These are phyloP conservation scores for Mortierella alpina DNA, from an alignment of 192 early-diverging fungal species.

Conservation along the genomic window DNA sequence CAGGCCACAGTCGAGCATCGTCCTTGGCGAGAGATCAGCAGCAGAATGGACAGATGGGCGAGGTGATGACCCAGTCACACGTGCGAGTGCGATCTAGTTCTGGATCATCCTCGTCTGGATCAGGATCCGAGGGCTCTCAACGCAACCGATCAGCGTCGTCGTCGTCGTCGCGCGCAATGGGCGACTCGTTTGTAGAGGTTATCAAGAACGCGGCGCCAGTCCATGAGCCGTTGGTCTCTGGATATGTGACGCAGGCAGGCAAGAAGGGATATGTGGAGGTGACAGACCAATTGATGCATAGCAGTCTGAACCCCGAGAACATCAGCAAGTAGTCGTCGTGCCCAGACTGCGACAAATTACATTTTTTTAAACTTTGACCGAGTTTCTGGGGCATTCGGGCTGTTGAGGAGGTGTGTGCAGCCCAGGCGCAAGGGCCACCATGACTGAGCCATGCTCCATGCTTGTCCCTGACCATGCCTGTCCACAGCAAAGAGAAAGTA, in stretches of 20 bases:
- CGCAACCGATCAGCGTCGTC: not conserved
- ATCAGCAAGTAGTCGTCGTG: slow-evolving; percentile 2
- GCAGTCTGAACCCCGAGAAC: slow-evolving; percentile 37
- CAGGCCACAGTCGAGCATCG: slow-evolving; percentile 26
- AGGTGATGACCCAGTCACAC: slow-evolving; percentile 46
- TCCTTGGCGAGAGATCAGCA: slow-evolving; percentile 12
- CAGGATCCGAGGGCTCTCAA: slow-evolving; percentile 15
- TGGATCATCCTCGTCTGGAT: slow-evolving; percentile 20
- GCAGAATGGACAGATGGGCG: not conserved
- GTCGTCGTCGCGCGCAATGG: slow-evolving; percentile 13
- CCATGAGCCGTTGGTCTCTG: slow-evolving; percentile 31
- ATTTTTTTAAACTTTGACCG: not conserved
- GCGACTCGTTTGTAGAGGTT: slow-evolving; percentile 52
- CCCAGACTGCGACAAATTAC: not conserved
- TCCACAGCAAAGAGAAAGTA: not conserved
- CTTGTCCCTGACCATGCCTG: too few relatives aligned
- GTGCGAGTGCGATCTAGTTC: slow-evolving; percentile 25
- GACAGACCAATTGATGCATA: slow-evolving; percentile 32
- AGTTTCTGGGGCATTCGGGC: not conserved
- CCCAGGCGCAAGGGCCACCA: too few relatives aligned
- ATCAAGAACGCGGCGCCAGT: not conserved
- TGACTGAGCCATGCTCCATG: too few relatives aligned
- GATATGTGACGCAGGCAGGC: slow-evolving; percentile 51
- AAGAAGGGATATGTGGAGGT: slow-evolving; percentile 51
- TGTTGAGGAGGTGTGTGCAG: too few relatives aligned